These are phyloP conservation scores for Starmerella sirachaensis DNA, from an alignment of 805 yeast genomes.

Conservation along the genomic window DNA sequence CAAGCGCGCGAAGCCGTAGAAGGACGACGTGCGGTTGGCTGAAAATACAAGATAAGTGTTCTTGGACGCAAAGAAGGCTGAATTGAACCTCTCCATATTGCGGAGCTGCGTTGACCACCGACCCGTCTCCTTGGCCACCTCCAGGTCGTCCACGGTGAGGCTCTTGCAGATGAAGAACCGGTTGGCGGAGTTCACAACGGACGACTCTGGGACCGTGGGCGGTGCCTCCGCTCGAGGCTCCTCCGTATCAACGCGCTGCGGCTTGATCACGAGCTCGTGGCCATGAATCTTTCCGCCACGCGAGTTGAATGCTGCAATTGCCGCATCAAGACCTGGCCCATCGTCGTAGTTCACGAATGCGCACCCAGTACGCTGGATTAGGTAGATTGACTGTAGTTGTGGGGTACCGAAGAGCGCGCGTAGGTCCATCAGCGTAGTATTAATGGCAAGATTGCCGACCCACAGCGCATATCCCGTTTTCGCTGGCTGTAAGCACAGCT, in stretches of 20 bases:
- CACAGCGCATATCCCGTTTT: slow-evolving; percentile 35
- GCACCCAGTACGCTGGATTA: slow-evolving; percentile 33
- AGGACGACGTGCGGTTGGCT: slow-evolving; percentile 33
- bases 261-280: slow-evolving; percentile 27
- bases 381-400: slow-evolving; percentile 29
- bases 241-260: slow-evolving; percentile 11
- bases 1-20: slow-evolving; percentile 33
- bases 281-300: slow-evolving; percentile 27
- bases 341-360: slow-evolving; percentile 33
- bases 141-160: slow-evolving; percentile 30
- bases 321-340: slow-evolving; percentile 27
- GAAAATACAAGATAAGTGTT: slow-evolving; percentile 32
- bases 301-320: slow-evolving; percentile 22
- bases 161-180: slow-evolving; percentile 33
- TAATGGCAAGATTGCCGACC: slow-evolving; percentile 34
- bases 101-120: slow-evolving; percentile 34
- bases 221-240: neutral
- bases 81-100: slow-evolving; percentile 30
- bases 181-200: slow-evolving; percentile 15
- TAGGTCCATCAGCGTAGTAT: slow-evolving; percentile 29
- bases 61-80: slow-evolving; percentile 28
- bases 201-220: neutral
- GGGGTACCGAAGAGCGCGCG: slow-evolving; percentile 30
- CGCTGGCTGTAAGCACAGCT: slow-evolving; percentile 70
- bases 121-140: slow-evolving; percentile 27